Percentiles rank a stretch among this genome's conserved stretches.
Evolutionary conservation across 768 basidiomycete genomes (phyloP).

Genomic region (Nevesoporus exiguus): DNA sequence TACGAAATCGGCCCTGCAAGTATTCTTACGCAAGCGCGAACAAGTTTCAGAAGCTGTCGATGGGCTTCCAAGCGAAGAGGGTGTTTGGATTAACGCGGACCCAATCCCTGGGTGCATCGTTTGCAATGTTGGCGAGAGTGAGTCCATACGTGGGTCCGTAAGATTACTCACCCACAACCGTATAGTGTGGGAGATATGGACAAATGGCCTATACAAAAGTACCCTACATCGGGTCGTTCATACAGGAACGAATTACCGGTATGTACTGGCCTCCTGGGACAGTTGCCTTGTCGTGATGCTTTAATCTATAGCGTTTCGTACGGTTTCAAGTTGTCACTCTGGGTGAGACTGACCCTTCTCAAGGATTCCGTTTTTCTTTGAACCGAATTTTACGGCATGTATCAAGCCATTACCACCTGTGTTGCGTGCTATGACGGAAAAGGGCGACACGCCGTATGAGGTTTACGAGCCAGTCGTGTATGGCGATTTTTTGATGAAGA

Average conservation of each 20-base stretch:
- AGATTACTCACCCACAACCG: not conserved
- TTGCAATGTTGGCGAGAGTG: slow-evolving; percentile 91
- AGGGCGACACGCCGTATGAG: slow-evolving; percentile 24
- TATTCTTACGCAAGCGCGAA: slow-evolving; percentile 55
- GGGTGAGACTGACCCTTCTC: slow-evolving; percentile 2
- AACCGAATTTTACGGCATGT: slow-evolving; percentile 77
- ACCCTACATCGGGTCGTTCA: slow-evolving; percentile 92
- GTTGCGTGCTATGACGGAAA: slow-evolving; percentile 33
- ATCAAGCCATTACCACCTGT: slow-evolving; percentile 66
- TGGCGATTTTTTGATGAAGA: slow-evolving; percentile 71
- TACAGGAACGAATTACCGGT: slow-evolving; percentile 63
- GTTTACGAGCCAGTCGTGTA: slow-evolving; percentile 56
- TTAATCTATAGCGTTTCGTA: slow-evolving; percentile 60
- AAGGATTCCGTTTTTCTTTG: slow-evolving; percentile 92
- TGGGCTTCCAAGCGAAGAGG: slow-evolving; percentile 48
- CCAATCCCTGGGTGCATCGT: slow-evolving; percentile 82
- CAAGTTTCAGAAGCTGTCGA: slow-evolving; percentile 26
- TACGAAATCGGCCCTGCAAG: slow-evolving; percentile 77
- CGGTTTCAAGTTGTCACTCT: slow-evolving; percentile 23
- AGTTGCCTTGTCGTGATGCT: not conserved
- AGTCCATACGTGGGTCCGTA: slow-evolving; percentile 23
- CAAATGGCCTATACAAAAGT: slow-evolving; percentile 79
- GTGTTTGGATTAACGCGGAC: slow-evolving; percentile 80
- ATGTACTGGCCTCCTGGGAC: slow-evolving; percentile 4
- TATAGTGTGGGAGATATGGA: slow-evolving; percentile 91